Percentiles rank a stretch among this genome's conserved stretches.
These are phyloP conservation scores for Tolypocladium ophioglossoides DNA, from an alignment of 2,329 filamentous ascomycete species.

Conservation along the genomic window DNA sequence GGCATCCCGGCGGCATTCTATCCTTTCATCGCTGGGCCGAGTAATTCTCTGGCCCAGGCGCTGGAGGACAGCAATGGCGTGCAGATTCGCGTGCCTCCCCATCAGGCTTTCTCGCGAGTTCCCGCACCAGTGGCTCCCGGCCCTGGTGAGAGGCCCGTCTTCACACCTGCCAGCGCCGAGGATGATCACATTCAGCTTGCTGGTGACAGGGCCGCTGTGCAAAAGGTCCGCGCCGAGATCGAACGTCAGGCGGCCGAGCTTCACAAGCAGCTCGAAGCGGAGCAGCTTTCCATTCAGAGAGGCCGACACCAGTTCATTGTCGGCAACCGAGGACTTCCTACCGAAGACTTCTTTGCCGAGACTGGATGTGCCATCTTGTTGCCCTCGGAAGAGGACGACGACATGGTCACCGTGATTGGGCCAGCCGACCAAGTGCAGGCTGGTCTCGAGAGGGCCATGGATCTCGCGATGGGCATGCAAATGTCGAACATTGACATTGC, in stretches of 20 bases:
- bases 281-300: constrained; percentile 72
- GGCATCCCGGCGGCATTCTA: constrained; percentile 87
- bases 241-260: constrained; percentile 71
- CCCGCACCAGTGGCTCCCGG: constrained; percentile 53
- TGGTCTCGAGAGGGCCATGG: constrained; percentile 76
- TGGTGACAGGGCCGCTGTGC: constrained; percentile 75
- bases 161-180: constrained; percentile 53
- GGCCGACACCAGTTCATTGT: constrained; percentile 93
- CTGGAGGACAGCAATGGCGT: constrained; percentile 72
- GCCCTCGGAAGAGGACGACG: constrained; percentile 66
- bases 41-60: constrained; percentile 55
- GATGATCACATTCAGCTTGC: constrained; percentile 75
- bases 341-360: constrained; percentile 78
- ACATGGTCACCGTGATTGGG: constrained; percentile 77
- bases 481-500: constrained; percentile 75
- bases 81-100: constrained; percentile 72
- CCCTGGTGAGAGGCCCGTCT: constrained; percentile 56
- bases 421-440: constrained; percentile 61
- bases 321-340: constrained; percentile 66
- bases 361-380: constrained; percentile 86
- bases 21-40: constrained; percentile 80
- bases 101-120: constrained; percentile 64
- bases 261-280: constrained; percentile 61
- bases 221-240: constrained; percentile 68
- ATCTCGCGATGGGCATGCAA: constrained; percentile 79